Conservation (phyloP, 2,329 filamentous ascomycete species). For the Knufia fluminis region DNA sequence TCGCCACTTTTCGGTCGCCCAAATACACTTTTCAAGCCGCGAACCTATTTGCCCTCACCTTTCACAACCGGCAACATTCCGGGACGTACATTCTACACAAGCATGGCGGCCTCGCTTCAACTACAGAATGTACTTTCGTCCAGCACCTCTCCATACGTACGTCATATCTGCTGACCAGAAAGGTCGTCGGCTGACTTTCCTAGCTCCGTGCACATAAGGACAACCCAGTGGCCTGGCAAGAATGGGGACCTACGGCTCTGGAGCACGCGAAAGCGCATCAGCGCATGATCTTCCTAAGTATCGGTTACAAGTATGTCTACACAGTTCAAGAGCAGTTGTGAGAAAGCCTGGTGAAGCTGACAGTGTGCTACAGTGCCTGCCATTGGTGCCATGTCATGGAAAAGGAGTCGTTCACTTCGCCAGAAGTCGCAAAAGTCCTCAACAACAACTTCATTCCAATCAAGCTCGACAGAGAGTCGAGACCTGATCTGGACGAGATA, state of each 20-base stretch:
- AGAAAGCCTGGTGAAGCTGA: too few relatives aligned
- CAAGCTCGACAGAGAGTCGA: constrained; percentile 86
- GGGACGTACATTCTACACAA: background rate
- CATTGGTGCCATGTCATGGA: constrained; percentile 83
- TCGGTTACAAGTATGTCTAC: constrained; percentile 74
- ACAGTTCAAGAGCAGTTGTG: too few relatives aligned
- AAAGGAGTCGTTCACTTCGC: constrained; percentile 79
- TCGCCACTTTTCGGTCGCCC: too few relatives aligned
- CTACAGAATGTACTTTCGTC: constrained; percentile 19
- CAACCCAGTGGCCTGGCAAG: constrained; percentile 86
- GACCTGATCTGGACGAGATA: constrained; percentile 86
- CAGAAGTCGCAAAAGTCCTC: constrained; percentile 67
- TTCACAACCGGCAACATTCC: background rate
- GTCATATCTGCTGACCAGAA: constrained; percentile 18
- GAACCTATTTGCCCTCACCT: background rate
- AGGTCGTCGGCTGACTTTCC: constrained; percentile 6
- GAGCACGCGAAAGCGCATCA: constrained; percentile 70
- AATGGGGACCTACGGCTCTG: constrained; percentile 69
- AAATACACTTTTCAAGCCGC: background rate
- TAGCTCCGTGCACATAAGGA: constrained; percentile 63
- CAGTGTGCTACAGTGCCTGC: background rate
- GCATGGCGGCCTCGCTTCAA: constrained; percentile 9
- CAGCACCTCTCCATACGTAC: constrained; percentile 57
- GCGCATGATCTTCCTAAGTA: constrained; percentile 83
- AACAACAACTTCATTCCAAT: constrained; percentile 86